Evolutionary conservation across 805 yeast species (phyloP), one percentile per base, ranked within the genome.

Genomic region (Ogataea kodamae): DNA sequence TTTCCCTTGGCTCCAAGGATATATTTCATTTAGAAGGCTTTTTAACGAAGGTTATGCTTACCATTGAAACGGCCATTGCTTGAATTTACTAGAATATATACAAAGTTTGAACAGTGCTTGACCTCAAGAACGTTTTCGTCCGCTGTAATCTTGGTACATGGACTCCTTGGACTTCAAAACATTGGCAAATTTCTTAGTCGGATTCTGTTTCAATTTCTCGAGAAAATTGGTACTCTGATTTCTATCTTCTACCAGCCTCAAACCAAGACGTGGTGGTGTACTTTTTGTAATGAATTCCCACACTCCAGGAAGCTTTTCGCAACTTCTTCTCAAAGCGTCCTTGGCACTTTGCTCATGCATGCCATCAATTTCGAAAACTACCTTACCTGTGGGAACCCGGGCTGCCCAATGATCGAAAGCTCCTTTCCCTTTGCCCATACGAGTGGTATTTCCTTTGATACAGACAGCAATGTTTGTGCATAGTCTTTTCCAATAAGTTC

Each of bases 361-460:
- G 24, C 65, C 67, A 19, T 61, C 67, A 54, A 89, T 77, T 65
- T 92, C 98, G 54, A 89, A 87, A 14, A 89, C 67, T 25, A 92
- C 78, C 55, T 88, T 89, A 3, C 98, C 98, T 0, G 97, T 89
- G 24, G 97, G 95, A 9, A 92, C 92, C 52, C 98, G 78, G 20
- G 80, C 84, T 52, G 95, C 94, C 97, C 97, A 92, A 66, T 87
- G 92, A 53, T 87, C 96, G 57, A 92, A 90, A 0, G 89, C 81
- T 64, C 98, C 98, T 64, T 92, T 92, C 68, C 98, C 98, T 62
- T 92, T 92, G 69, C 98, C 98, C 98, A 92, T 92, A 80, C 98
- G 92, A 8, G 96, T 87, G 60, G 92, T 96, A 61, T 92, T 92
- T 67, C 98, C 98, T 67, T 92, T 92, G 42, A 85, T 77, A 63